phyloP scores from a whole-genome alignment of 306 rosid genomes.

The Vigna mungo region DNA sequence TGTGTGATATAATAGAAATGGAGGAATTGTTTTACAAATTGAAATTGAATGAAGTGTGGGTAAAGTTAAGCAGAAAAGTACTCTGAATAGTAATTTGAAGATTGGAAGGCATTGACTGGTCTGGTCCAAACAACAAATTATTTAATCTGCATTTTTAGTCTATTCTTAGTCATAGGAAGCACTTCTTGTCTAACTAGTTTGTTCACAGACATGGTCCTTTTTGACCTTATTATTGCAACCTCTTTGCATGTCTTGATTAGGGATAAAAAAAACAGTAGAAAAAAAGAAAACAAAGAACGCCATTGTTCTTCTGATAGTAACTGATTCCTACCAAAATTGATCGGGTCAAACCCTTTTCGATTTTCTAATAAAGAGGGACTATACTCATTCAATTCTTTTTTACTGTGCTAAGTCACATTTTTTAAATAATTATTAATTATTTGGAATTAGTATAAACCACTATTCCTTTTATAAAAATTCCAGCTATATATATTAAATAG shows the following conservation, averaged over 20 bases:
- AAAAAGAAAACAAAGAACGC: neutral
- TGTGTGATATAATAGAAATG: neutral
- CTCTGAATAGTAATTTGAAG: neutral
- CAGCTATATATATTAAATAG: too few relatives aligned
- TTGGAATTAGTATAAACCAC: neutral
- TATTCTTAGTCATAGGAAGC: slow-evolving; percentile 12
- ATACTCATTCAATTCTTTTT: slow-evolving; percentile 5
- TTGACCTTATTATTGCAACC: slow-evolving; percentile 40
- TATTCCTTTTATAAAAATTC: neutral
- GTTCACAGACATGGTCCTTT: slow-evolving; percentile 17
- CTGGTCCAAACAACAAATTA: slow-evolving; percentile 12
- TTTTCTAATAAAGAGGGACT: neutral
- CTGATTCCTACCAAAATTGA: slow-evolving; percentile 35
- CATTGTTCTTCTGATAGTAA: slow-evolving; percentile 27
- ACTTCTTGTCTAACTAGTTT: slow-evolving; percentile 37
- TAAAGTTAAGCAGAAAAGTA: neutral
- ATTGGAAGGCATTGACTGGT: slow-evolving; percentile 42
- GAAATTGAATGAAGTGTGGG: slow-evolving; percentile 34
- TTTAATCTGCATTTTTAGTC: slow-evolving; percentile 9
- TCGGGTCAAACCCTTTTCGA: neutral
- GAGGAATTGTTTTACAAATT: slow-evolving; percentile 23
- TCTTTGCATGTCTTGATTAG: slow-evolving; percentile 1
- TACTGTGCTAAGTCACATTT: neutral
- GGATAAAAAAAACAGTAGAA: neutral
- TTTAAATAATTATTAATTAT: neutral